Evolutionary conservation across 140 eudicot species (phyloP).

Genomic region (Oenanthe javanica): DNA sequence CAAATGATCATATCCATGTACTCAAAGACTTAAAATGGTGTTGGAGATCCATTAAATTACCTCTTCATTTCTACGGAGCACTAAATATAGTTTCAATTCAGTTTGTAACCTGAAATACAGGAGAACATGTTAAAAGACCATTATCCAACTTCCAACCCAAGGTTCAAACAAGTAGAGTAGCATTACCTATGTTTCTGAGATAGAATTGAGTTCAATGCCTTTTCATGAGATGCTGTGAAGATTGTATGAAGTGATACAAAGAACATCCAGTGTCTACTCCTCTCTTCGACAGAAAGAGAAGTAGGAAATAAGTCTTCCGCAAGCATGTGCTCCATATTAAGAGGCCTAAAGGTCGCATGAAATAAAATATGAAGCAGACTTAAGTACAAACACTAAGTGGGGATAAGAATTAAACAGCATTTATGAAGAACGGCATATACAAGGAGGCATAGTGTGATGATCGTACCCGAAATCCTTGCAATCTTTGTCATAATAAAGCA

Average conservation of each 20-base stretch:
- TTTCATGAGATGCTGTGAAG: conserved; percentile 60
- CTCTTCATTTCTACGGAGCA: conserved; percentile 44
- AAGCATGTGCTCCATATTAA: conserved; percentile 62
- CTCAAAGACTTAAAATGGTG: neutral
- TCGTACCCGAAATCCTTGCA: conserved; percentile 67
- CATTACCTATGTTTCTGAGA: conserved; percentile 65
- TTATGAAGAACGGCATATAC: neutral
- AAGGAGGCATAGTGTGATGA: conserved; percentile 9
- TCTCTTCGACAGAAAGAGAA: conserved; percentile 75
- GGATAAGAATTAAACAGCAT: neutral
- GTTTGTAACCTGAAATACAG: conserved; percentile 54
- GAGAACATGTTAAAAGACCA: conserved; percentile 16
- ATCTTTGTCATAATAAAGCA: conserved; percentile 84
- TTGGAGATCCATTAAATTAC: conserved; percentile 23
- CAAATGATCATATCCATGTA: neutral
- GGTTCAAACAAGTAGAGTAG: conserved; percentile 14
- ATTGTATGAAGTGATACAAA: conserved; percentile 44
- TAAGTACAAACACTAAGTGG: neutral
- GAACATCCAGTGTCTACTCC: conserved; percentile 72
- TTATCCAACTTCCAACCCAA: neutral
- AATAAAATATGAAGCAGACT: conserved; percentile 2
- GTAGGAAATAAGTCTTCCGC: conserved; percentile 69
- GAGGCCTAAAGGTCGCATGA: conserved; percentile 47
- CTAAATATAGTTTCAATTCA: conserved; percentile 62
- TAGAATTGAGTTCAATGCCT: conserved; percentile 62